These are phyloP conservation scores for Geosmithia putterillii DNA, from an alignment of 2,329 filamentous ascomycete species.

Conservation along the genomic window DNA sequence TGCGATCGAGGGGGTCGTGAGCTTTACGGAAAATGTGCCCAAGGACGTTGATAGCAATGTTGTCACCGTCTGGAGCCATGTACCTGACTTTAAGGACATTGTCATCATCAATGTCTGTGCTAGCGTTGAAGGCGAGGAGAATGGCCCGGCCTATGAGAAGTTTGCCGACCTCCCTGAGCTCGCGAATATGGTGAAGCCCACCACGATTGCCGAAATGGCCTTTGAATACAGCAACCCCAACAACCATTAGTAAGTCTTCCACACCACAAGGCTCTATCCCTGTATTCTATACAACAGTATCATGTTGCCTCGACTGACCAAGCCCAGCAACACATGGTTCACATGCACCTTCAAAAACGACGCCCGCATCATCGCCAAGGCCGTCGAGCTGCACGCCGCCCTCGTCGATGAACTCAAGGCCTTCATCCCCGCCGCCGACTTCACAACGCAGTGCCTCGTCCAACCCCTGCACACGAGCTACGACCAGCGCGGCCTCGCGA, in stretches of 20 bases:
- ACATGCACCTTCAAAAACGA: conserved; percentile 6
- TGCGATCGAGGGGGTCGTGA: background rate
- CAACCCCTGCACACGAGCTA: conserved; percentile 16
- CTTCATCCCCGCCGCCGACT: conserved; percentile 7
- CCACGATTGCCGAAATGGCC: too few species aligned
- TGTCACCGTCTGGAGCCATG: background rate
- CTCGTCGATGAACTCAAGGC: conserved; percentile 5
- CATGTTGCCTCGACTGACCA: too few species aligned
- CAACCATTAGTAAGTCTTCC: background rate
- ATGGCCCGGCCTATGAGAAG: too few species aligned
- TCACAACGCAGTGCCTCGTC: conserved; percentile 10
- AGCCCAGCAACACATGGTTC: conserved; percentile 3
- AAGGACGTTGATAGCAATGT: background rate
- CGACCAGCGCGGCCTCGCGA: conserved; percentile 12
- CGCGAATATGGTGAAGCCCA: too few species aligned
- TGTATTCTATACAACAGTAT: background rate
- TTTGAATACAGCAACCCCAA: too few species aligned
- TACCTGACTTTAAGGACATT: background rate
- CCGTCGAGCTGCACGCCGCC: conserved; percentile 2
- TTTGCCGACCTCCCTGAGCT: too few species aligned
- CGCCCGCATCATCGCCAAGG: conserved; percentile 1
- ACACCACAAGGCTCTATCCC: background rate
- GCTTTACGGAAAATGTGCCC: background rate
- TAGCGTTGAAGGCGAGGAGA: background rate
- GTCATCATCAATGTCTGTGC: background rate